Evolutionary conservation across 306 rosid genomes (phyloP).

Genomic region (Lablab purpureus): DNA sequence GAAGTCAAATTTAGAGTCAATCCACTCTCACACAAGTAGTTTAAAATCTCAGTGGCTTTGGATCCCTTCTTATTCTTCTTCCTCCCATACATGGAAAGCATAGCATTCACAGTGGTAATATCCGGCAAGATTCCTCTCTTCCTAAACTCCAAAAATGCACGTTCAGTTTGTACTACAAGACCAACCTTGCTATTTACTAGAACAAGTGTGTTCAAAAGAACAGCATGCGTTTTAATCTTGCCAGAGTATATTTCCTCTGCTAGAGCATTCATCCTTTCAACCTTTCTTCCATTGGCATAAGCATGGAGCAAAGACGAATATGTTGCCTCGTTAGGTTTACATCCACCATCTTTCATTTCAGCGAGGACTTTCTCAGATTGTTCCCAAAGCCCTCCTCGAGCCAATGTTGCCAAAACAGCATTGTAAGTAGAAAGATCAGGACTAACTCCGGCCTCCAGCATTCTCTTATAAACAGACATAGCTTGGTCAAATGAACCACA

Average conservation of each 20-base stretch:
- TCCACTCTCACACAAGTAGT: slow-evolving; percentile 72
- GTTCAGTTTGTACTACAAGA: slow-evolving; percentile 76
- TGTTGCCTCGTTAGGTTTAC: slow-evolving; percentile 81
- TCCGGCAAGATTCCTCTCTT: slow-evolving; percentile 67
- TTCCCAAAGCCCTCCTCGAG: slow-evolving; percentile 93
- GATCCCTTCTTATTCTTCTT: slow-evolving; percentile 63
- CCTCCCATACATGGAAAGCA: slow-evolving; percentile 83
- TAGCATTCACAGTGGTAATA: slow-evolving; percentile 69
- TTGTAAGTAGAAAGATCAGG: slow-evolving; percentile 87
- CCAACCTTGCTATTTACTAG: slow-evolving; percentile 73
- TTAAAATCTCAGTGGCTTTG: slow-evolving; percentile 70
- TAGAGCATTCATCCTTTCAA: slow-evolving; percentile 63
- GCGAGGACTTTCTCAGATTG: slow-evolving; percentile 84
- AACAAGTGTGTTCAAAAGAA: slow-evolving; percentile 86
- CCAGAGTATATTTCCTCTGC: slow-evolving; percentile 84
- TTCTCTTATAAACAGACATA: slow-evolving; percentile 68
- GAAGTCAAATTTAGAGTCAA: slow-evolving; percentile 80
- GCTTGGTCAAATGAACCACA: slow-evolving; percentile 83
- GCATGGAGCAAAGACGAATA: slow-evolving; percentile 88
- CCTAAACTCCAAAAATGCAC: slow-evolving; percentile 71
- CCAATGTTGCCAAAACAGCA: slow-evolving; percentile 91
- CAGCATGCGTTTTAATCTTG: slow-evolving; percentile 59
- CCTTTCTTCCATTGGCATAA: slow-evolving; percentile 79
- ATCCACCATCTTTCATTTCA: slow-evolving; percentile 76
- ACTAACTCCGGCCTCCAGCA: slow-evolving; percentile 82